A percentile compares a stretch with the other conserved stretches of the same genome.
phyloP scores from a whole-genome alignment of 768 basidiomycete genomes.

The Mycena vitilis region DNA sequence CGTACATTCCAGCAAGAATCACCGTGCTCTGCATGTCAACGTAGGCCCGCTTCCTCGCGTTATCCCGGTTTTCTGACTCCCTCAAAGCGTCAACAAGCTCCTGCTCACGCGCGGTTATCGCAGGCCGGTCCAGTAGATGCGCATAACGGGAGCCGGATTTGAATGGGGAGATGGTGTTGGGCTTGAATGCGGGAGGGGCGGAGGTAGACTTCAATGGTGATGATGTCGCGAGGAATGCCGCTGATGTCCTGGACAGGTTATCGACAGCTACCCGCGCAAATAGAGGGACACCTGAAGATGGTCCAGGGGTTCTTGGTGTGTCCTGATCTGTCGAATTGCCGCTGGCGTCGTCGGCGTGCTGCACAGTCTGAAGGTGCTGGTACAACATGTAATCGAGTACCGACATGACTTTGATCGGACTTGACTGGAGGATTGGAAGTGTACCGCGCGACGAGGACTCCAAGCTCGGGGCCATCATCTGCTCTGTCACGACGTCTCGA shows the following conservation, averaged over 20 bases:
- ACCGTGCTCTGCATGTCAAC: slow-evolving; percentile 3
- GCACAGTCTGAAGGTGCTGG: slow-evolving; percentile 1
- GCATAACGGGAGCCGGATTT: neutral
- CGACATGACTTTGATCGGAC: slow-evolving; percentile 11
- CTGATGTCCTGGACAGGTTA: slow-evolving; percentile 9
- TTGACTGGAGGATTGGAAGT: neutral
- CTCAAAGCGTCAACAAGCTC: neutral
- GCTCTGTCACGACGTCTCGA: neutral
- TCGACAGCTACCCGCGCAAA: slow-evolving; percentile 14
- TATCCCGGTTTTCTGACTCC: neutral
- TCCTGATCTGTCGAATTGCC: no score
- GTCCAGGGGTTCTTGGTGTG: no score
- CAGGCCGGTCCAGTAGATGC: neutral
- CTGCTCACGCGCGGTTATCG: neutral
- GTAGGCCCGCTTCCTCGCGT: neutral
- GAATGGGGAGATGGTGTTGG: slow-evolving; percentile 16
- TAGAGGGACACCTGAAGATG: neutral
- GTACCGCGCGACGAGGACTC: neutral
- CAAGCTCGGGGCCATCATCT: neutral
- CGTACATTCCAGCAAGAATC: slow-evolving; percentile 17
- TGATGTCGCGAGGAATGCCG: neutral
- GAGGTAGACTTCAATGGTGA: slow-evolving; percentile 3
- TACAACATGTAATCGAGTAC: slow-evolving; percentile 15
- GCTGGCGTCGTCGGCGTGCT: neutral
- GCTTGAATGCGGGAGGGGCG: slow-evolving; percentile 14